Evolutionary conservation across 2,329 filamentous ascomycete species (phyloP).

Genomic region (Fusarium subtropicale): DNA sequence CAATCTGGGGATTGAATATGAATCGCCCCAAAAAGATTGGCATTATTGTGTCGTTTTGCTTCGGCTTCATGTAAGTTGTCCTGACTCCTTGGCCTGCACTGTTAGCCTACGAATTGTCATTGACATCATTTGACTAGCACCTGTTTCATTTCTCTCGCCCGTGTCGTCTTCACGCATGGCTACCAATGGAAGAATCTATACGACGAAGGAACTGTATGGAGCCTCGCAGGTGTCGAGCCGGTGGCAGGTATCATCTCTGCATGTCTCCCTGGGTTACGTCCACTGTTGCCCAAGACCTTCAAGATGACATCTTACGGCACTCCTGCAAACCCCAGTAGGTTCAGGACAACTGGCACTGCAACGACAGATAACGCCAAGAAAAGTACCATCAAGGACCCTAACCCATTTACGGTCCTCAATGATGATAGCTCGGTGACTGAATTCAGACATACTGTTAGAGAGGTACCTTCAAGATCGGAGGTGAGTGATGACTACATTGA

Average conservation of each 20-base stretch:
- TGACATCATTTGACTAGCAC: not conserved
- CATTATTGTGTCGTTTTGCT: slow-evolving; percentile 10
- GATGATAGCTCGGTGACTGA: slow-evolving; percentile 18
- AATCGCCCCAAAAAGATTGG: slow-evolving; percentile 15
- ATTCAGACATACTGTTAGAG: slow-evolving; percentile 9
- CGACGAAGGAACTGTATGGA: slow-evolving; percentile 12
- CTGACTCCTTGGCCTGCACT: too few relatives aligned
- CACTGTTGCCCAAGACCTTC: slow-evolving; percentile 19
- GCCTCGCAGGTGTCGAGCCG: slow-evolving; percentile 11
- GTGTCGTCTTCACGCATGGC: not conserved
- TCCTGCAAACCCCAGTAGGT: slow-evolving; percentile 10
- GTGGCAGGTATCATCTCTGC: slow-evolving; percentile 8
- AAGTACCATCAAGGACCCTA: slow-evolving; percentile 2
- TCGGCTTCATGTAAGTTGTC: slow-evolving; percentile 8
- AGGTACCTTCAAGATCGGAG: slow-evolving; percentile 2
- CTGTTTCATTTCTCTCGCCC: slow-evolving; percentile 2
- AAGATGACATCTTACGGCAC: slow-evolving; percentile 15
- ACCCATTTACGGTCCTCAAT: slow-evolving; percentile 7
- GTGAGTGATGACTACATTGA: slow-evolving; percentile 21
- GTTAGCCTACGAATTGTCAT: accelerated
- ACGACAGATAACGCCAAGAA: not conserved
- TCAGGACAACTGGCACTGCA: slow-evolving; percentile 3
- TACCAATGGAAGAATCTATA: slow-evolving; percentile 21
- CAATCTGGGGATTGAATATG: slow-evolving; percentile 14
- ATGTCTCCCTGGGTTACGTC: slow-evolving; percentile 11